phyloP scores from a whole-genome alignment of 495 filamentous ascomycete genomes.

The Hypoxylon trugodes region DNA sequence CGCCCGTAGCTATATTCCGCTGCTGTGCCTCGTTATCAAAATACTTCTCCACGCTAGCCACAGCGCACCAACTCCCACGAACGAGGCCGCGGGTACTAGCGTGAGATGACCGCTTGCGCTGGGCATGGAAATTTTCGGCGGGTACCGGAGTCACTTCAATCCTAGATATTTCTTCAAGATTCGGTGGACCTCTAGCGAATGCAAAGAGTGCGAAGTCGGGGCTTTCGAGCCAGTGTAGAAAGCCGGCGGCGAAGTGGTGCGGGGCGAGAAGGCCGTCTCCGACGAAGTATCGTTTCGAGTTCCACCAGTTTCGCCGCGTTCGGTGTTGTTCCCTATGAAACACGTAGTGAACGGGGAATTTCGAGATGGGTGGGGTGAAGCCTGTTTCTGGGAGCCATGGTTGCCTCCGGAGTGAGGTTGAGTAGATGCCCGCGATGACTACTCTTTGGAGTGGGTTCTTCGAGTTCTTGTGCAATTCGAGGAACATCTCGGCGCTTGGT shows the following conservation, averaged over 20 bases:
- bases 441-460: neutral
- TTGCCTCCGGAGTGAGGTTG: neutral
- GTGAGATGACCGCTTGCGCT: neutral
- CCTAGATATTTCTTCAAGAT: neutral
- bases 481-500: neutral
- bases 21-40: too few species aligned
- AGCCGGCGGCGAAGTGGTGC: conserved; percentile 11
- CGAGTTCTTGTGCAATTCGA: neutral
- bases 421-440: conserved; percentile 1
- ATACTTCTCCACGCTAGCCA: too few species aligned
- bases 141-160: neutral
- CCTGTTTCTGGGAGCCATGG: neutral
- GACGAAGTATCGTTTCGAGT: neutral
- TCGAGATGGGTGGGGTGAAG: neutral
- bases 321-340: conserved; percentile 1
- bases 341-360: conserved; percentile 3
- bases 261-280: conserved; percentile 12
- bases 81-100: too few species aligned
- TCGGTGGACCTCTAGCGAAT: neutral
- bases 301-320: neutral
- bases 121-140: neutral
- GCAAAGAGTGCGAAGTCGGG: neutral
- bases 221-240: conserved; percentile 4
- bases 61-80: neutral
- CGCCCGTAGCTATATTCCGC: conserved; percentile 6